Base-by-base conservation (phyloP, 345 rosid genomes). In the Salix dunnii region DNA sequence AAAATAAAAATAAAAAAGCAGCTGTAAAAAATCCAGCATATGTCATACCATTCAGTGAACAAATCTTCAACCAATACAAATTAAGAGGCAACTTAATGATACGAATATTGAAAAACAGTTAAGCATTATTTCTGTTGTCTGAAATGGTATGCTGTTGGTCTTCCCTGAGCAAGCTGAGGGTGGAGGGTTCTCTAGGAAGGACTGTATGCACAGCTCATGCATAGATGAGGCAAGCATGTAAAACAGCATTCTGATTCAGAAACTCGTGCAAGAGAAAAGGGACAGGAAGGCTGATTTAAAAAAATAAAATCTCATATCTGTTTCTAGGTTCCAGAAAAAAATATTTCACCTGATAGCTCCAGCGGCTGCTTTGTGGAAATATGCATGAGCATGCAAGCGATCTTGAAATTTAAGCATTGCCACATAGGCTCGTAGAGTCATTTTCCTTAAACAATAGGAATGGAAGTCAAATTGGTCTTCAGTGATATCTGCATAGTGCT, bases 401-500 rank as follows among this genome's bases (percentile, higher is more conserved):
- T 94, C 98, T 90, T 94, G 97, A 87, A 94, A 96, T 82, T 89
- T 96, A 74, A 96, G 97, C 99, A 94, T 96, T 85, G 87, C 97
- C 77, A 96, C 96, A 80, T 96, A 96, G 12, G 98, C 89, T 72
- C 98, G 97, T 60, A 94, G 85, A 7, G 99, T 96, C 98, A 96
- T 94, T 82, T 94, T 96, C 80, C 98, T 87, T 81, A 96, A 84
- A 88, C 99, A 96, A 86, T 96, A 96, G n/a, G 98, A 88, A 84
- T 96, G 99, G 84, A 96, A 96, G 82, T 96, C 99, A 78, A 96
- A 96, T 68, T 96, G 99, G 81, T 96, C 98, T 81, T 92, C 99
- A 33, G 97, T 91, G 74, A 96, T 96, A 85, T 96, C 99, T 74
- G 96, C 89, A 83, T 94, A 96, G 84, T 96, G 98, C 91, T 96